Conservation (phyloP, 2,329 filamentous ascomycete species). For the Fusarium mundagurra region DNA sequence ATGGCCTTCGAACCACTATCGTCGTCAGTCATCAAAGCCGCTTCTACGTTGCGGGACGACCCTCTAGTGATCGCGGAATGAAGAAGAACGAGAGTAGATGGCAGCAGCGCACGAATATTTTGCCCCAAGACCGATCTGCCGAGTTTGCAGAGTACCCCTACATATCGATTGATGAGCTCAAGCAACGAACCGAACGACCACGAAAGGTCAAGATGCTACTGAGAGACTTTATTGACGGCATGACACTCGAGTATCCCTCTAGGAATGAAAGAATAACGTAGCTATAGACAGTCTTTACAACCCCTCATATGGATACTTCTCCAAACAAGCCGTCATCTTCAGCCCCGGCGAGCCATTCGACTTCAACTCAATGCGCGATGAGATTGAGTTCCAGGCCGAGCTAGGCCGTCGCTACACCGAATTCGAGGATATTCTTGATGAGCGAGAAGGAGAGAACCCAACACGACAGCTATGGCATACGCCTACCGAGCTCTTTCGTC, state of each 20-base stretch:
- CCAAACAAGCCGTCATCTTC: constrained; percentile 96
- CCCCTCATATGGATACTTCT: constrained; percentile 94
- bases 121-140: constrained; percentile 78
- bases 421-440: constrained; percentile 90
- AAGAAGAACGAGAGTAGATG: constrained; percentile 75
- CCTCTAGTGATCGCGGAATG: constrained; percentile 52
- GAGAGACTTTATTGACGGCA: constrained; percentile 96
- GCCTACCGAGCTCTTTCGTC: constrained; percentile 94
- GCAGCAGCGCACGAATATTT: constrained; percentile 83
- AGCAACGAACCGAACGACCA: constrained; percentile 77
- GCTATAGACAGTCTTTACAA: constrained; percentile 88
- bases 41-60: constrained; percentile 43
- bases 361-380: constrained; percentile 83
- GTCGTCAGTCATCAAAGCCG: constrained; percentile 37
- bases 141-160: constrained; percentile 86
- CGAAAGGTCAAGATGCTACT: constrained; percentile 95
- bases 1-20: constrained; percentile 30
- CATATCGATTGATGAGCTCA: constrained; percentile 84
- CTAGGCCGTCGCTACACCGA: constrained; percentile 84
- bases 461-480: constrained; percentile 97
- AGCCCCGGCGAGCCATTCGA: constrained; percentile 90
- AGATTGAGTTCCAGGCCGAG: constrained; percentile 82
- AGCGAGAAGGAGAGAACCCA: constrained; percentile 69
- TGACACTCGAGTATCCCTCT: constrained; percentile 30
- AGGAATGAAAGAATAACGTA: constrained; percentile 33